Evolutionary conservation across 2,329 filamentous ascomycete species (phyloP), one percentile per base, ranked within the genome.

Genomic region (Diaporthe capsici): DNA sequence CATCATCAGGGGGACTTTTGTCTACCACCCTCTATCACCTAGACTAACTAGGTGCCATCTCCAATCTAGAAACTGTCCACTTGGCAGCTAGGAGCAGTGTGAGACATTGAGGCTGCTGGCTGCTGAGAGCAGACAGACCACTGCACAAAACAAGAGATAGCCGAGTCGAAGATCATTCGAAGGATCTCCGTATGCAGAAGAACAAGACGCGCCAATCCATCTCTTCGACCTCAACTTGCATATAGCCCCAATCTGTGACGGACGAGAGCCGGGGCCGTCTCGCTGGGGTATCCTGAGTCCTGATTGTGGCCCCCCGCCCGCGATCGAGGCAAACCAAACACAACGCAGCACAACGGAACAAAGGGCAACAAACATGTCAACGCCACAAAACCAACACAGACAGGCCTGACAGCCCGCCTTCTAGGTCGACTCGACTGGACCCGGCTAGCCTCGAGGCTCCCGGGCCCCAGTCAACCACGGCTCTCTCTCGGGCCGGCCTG

Each of bases 341-440:
- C 61, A 31, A 65, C 71, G 44, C 47, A 51, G 55, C 58, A 51
- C 63, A 20, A 39, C 63, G 31, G 63, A 17, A 73, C 71, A 73
- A 73, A 73, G 71, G 47, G 71, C 65, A 68, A 68, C 65, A 68
- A 68, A 68, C 65, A 68, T 68, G 65, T 68, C 65, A 53, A 68
- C 65, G 65, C 65, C 65, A 68, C 65, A 39, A 6, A 49, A 44
- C 47, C 61, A 67, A 42, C 47, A 39, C 47, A 53, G 65, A 37
- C 31, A 39, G 34, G 39, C 39, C 65, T 37, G 65, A 37, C 65
- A 70, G 49, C 49, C 34, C 44, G 47, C 47, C 22, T 13, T 13
- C 49, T 34, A 42, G 42, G 61, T 70, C 34, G 34, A 70, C 34
- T 70, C 65, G 65, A 70, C 65, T 37, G 34, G 49, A 70, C 34